Evolutionary conservation across 2,329 filamentous ascomycete genomes (phyloP).

Genomic region (Botrytis aclada): DNA sequence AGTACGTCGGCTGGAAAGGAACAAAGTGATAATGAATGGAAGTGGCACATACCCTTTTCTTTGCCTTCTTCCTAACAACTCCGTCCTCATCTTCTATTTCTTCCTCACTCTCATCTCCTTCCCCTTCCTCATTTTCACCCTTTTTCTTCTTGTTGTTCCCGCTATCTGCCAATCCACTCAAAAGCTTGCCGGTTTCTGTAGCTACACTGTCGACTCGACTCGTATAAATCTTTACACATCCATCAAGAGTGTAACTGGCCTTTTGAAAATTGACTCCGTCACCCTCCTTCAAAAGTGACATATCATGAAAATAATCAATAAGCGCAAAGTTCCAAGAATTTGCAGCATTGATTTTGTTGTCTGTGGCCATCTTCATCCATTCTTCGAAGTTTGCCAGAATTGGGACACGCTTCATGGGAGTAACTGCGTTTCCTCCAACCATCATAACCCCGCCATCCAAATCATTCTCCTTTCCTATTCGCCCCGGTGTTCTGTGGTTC

Average conservation of each 20-base stretch:
- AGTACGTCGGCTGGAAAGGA: not conserved
- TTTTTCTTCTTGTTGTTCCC: conserved; percentile 71
- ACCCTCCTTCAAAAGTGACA: conserved; percentile 94
- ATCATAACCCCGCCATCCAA: conserved; percentile 58
- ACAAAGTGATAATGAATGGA: not conserved
- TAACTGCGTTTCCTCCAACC: conserved; percentile 73
- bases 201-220: conserved; percentile 97
- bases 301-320: conserved; percentile 99
- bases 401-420: conserved; percentile 93
- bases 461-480: conserved; percentile 44
- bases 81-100: conserved; percentile 57
- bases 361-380: conserved; percentile 99
- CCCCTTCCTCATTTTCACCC: conserved; percentile 62
- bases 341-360: conserved; percentile 97
- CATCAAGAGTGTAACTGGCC: conserved; percentile 93
- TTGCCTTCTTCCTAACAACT: conserved; percentile 56
- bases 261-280: conserved; percentile 98
- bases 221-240: conserved; percentile 98
- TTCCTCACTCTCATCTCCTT: conserved; percentile 58
- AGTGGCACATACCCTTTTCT: conserved; percentile 65
- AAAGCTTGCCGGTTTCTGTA: conserved; percentile 90
- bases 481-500: conserved; percentile 53
- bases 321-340: conserved; percentile 99
- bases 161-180: conserved; percentile 90
- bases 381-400: conserved; percentile 98